These are phyloP conservation scores for Fistulifera pelliculosa DNA, from an alignment of 108 stramenopile genomes.

Conservation along the genomic window DNA sequence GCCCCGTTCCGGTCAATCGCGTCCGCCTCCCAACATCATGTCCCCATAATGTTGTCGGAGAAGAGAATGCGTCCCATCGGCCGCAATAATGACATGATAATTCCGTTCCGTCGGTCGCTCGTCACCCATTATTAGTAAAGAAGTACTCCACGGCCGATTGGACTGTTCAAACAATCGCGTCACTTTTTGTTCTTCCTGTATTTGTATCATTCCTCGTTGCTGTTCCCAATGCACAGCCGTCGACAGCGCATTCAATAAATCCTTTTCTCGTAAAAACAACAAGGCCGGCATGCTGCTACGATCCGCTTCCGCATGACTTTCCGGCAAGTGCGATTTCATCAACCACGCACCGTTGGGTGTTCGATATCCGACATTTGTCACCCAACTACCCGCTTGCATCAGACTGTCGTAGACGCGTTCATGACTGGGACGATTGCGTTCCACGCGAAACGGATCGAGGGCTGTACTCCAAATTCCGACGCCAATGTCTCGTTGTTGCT, in stretches of 20 bases:
- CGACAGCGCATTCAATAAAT: conserved; percentile 46
- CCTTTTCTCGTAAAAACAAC: conserved; percentile 68
- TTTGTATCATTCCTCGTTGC: conserved; percentile 38
- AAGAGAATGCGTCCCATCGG: conserved; percentile 68
- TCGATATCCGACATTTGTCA: conserved; percentile 72
- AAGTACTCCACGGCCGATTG: conserved; percentile 41
- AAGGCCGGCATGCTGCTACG: conserved; percentile 25
- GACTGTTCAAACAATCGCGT: conserved; percentile 36
- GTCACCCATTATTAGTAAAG: conserved; percentile 13
- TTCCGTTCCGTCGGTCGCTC: conserved; percentile 17
- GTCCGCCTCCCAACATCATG: neutral
- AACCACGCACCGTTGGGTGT: conserved; percentile 75
- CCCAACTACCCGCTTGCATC: conserved; percentile 38
- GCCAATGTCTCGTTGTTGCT: conserved; percentile 55
- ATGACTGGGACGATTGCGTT: conserved; percentile 42
- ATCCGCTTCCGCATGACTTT: conserved; percentile 14
- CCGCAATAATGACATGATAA: conserved; percentile 79
- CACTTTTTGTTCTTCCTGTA: conserved; percentile 32
- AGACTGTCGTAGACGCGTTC: conserved; percentile 35
- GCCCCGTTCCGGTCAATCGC: conserved; percentile 14
- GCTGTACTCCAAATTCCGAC: conserved; percentile 85
- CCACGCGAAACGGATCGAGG: conserved; percentile 38
- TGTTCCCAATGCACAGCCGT: conserved; percentile 54
- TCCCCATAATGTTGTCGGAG: conserved; percentile 62
- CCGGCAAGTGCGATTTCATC: conserved; percentile 52